phyloP scores from a whole-genome alignment of 768 basidiomycete species.

The Leccinum fibrillosum region DNA sequence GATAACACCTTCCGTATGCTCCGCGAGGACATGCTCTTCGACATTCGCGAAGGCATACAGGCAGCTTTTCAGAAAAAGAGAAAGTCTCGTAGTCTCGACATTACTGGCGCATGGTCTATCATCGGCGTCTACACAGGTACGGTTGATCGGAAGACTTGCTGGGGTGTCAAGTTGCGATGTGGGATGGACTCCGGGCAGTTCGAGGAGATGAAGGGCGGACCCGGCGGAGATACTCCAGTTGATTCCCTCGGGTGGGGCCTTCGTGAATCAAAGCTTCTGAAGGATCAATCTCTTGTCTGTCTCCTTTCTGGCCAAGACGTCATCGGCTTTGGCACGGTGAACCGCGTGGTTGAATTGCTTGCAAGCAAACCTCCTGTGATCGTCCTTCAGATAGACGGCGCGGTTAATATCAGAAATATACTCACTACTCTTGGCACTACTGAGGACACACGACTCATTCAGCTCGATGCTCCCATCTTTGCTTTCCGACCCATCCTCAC shows the following conservation, averaged over 20 bases:
- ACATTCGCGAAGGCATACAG: constrained; percentile 52
- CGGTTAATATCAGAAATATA: constrained; percentile 33
- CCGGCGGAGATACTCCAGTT: constrained; percentile 28
- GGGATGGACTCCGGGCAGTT: constrained; percentile 34
- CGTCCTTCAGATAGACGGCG: constrained; percentile 51
- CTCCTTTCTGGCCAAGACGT: constrained; percentile 46
- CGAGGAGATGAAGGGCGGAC: constrained; percentile 16
- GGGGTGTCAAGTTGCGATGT: constrained; percentile 41
- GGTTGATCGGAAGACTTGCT: constrained; percentile 26
- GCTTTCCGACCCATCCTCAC: constrained; percentile 60
- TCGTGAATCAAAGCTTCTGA: constrained; percentile 35
- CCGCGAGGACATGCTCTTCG: constrained; percentile 60
- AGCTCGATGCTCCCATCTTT: constrained; percentile 58
- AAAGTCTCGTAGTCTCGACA: constrained; percentile 31
- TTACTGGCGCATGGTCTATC: constrained; percentile 34
- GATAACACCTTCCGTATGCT: constrained; percentile 66
- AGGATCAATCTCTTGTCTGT: constrained; percentile 53
- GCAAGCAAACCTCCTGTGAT: constrained; percentile 45
- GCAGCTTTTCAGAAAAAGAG: constrained; percentile 37
- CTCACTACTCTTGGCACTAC: constrained; percentile 37
- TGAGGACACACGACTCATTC: constrained; percentile 42
- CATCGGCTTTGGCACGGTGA: constrained; percentile 51
- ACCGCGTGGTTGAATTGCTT: constrained; percentile 54
- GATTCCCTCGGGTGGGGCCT: constrained; percentile 33
- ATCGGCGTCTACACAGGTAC: constrained; percentile 35